A percentile compares a stretch with the other conserved stretches of the same genome.
Conservation (phyloP, 2,329 filamentous ascomycete species). For the Basipetospora chlamydospora region DNA sequence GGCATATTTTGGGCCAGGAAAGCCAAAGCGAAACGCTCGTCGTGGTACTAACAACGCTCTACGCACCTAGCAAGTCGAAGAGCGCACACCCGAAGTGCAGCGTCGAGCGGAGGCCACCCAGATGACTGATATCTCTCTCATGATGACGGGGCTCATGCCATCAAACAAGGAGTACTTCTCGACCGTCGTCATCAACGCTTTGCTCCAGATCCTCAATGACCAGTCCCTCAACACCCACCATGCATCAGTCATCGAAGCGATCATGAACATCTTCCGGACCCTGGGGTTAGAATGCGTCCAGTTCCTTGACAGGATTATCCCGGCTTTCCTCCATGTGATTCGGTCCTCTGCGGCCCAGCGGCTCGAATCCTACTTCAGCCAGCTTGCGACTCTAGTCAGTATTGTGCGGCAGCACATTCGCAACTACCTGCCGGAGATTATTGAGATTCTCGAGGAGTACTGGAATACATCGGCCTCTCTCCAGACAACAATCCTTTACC, state of each 20-base stretch:
- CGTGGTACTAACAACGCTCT: conserved; percentile 1
- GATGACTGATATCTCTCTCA: conserved; percentile 85
- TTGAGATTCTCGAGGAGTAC: conserved; percentile 75
- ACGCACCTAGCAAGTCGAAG: conserved; percentile 56
- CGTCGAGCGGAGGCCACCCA: conserved; percentile 46
- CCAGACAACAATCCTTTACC: conserved; percentile 78
- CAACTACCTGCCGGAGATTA: conserved; percentile 74
- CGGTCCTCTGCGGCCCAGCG: conserved; percentile 61
- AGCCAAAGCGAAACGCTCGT: neutral
- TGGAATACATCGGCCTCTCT: conserved; percentile 72
- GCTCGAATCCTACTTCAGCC: conserved; percentile 93
- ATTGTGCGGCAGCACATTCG: conserved; percentile 96
- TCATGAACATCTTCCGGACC: conserved; percentile 98
- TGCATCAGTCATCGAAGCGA: conserved; percentile 85
- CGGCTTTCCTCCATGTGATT: conserved; percentile 84
- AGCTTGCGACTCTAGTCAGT: conserved; percentile 79
- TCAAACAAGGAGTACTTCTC: conserved; percentile 98
- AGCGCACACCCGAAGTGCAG: conserved; percentile 72
- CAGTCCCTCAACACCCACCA: conserved; percentile 82
- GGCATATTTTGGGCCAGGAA: neutral
- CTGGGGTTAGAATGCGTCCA: conserved; percentile 90
- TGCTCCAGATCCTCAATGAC: conserved; percentile 85
- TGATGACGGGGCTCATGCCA: conserved; percentile 93
- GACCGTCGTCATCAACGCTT: conserved; percentile 90
- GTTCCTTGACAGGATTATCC: conserved; percentile 86